Evolutionary conservation across 139 green algal genomes (phyloP).

Genomic region (Trebouxia sp.): DNA sequence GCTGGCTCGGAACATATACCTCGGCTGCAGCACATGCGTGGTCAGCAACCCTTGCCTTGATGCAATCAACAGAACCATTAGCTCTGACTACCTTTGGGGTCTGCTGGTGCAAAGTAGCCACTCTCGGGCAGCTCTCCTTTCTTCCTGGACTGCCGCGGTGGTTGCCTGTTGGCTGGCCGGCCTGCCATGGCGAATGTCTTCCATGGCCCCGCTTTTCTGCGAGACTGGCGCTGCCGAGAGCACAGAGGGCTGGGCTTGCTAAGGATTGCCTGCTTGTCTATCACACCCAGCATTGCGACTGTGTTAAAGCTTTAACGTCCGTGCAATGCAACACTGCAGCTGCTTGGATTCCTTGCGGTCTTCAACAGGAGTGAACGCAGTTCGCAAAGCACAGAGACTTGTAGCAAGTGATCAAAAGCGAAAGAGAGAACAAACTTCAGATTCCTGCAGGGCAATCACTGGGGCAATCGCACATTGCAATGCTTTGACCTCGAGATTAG

Average conservation of each 20-base stretch:
- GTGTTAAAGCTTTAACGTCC: no score
- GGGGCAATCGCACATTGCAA: no score
- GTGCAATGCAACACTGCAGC: no score
- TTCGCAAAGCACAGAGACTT: no score
- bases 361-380: no score
- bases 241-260: background rate
- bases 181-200: background rate
- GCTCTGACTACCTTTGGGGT: conserved; percentile 46
- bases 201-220: background rate
- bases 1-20: conserved; percentile 38
- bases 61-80: background rate
- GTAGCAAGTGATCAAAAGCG: background rate
- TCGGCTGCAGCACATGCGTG: conserved; percentile 24
- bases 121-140: conserved; percentile 35
- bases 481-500: conserved; percentile 5
- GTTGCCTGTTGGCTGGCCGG: background rate
- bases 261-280: background rate
- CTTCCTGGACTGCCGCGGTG: background rate
- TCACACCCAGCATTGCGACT: background rate
- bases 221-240: background rate
- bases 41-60: no score
- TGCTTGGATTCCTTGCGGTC: no score
- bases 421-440: background rate
- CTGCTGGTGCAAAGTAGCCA: conserved; percentile 55
- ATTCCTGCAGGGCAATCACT: background rate